These are phyloP conservation scores for Hymenoscyphus albidus DNA, from an alignment of 2,329 filamentous ascomycete species.

Conservation along the genomic window DNA sequence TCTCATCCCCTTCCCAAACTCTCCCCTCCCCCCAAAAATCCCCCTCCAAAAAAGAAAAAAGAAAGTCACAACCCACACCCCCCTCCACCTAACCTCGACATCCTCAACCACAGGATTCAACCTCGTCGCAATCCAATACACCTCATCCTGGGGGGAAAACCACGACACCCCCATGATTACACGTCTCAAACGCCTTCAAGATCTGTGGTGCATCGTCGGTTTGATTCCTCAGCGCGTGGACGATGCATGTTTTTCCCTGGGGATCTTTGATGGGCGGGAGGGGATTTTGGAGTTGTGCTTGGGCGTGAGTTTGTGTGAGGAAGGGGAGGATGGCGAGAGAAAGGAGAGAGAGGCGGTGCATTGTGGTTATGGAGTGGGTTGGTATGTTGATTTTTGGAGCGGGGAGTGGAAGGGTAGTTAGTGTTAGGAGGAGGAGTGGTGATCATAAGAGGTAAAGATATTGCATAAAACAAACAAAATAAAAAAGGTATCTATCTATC, in stretches of 20 bases:
- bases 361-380: too few relatives aligned
- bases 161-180: slow-evolving; percentile 45
- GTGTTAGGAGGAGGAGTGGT: too few relatives aligned
- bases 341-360: not conserved
- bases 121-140: slow-evolving; percentile 48
- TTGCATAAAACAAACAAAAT: too few relatives aligned
- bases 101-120: slow-evolving; percentile 48
- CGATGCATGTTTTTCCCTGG: slow-evolving; percentile 35
- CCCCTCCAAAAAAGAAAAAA: not conserved
- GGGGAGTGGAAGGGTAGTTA: too few relatives aligned
- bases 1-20: not conserved
- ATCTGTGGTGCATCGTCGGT: slow-evolving; percentile 51
- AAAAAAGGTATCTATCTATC: too few relatives aligned
- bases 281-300: slow-evolving; percentile 51
- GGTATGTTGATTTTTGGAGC: too few relatives aligned
- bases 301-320: slow-evolving; percentile 54
- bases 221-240: slow-evolving; percentile 38
- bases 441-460: too few relatives aligned
- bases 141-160: slow-evolving; percentile 48
- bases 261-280: slow-evolving; percentile 39
- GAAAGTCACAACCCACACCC: slow-evolving; percentile 44
- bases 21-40: not conserved
- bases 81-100: slow-evolving; percentile 50
- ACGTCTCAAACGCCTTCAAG: slow-evolving; percentile 46
- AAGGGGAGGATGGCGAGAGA: slow-evolving; percentile 56